Evolutionary conservation across 2,329 filamentous ascomycete species (phyloP).

Genomic region (Fusarium udum): DNA sequence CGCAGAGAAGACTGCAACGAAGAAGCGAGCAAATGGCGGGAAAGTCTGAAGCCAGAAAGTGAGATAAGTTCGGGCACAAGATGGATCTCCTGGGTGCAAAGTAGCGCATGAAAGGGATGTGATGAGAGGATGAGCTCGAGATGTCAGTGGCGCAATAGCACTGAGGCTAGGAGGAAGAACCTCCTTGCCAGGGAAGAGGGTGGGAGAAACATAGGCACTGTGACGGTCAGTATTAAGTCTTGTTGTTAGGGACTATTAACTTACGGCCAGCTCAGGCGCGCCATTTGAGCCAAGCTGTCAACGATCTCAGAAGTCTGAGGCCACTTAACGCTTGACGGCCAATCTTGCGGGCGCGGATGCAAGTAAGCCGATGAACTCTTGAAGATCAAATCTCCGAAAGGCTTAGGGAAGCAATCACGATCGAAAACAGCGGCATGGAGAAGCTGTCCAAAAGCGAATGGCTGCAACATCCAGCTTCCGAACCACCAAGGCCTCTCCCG

Average conservation of each 20-base stretch:
- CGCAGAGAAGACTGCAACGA: slow-evolving; percentile 77
- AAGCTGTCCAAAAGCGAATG: slow-evolving; percentile 78
- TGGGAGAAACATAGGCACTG: slow-evolving; percentile 83
- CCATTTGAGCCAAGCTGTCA: slow-evolving; percentile 83
- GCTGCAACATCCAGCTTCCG: slow-evolving; percentile 84
- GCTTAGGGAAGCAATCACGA: slow-evolving; percentile 73
- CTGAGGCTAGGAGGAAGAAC: slow-evolving; percentile 73
- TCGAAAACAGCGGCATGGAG: slow-evolving; percentile 82
- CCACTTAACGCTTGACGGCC: slow-evolving; percentile 75
- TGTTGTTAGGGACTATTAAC: slow-evolving; percentile 46
- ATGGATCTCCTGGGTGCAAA: slow-evolving; percentile 87
- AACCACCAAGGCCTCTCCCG: slow-evolving; percentile 81
- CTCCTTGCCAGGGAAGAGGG: slow-evolving; percentile 79
- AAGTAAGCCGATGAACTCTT: slow-evolving; percentile 83
- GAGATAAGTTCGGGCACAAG: slow-evolving; percentile 85
- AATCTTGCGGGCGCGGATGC: slow-evolving; percentile 73
- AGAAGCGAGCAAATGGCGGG: slow-evolving; percentile 79
- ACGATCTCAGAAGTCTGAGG: slow-evolving; percentile 79
- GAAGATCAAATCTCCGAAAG: slow-evolving; percentile 64
- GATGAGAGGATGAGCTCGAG: slow-evolving; percentile 87
- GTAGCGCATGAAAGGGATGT: slow-evolving; percentile 87
- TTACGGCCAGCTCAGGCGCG: slow-evolving; percentile 83
- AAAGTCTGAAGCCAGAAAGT: slow-evolving; percentile 89
- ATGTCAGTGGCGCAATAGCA: slow-evolving; percentile 79
- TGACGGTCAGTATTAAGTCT: slow-evolving; percentile 1